Evolutionary conservation across 2,329 filamentous ascomycete genomes (phyloP).

Genomic region (Hypoxylon sp.): DNA sequence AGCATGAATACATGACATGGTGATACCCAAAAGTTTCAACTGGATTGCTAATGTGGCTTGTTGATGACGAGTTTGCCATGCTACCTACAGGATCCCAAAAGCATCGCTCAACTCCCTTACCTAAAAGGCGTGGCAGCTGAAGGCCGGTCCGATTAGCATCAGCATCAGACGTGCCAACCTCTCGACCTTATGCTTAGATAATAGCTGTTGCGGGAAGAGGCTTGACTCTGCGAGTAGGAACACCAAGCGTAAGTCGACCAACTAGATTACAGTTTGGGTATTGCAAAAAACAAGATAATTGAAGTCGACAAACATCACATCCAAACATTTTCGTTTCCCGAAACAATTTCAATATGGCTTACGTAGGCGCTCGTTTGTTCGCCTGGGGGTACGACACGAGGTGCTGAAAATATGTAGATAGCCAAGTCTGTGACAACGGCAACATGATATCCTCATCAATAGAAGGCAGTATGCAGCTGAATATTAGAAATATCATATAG

Average conservation of each 20-base stretch:
- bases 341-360: constrained; percentile 46
- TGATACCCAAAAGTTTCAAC: constrained; percentile 36
- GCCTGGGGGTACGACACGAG: constrained; percentile 28
- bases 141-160: constrained; percentile 44
- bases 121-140: constrained; percentile 39
- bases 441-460: constrained; percentile 21
- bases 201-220: not conserved
- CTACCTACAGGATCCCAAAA: constrained; percentile 17
- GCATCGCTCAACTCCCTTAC: constrained; percentile 28
- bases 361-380: constrained; percentile 42
- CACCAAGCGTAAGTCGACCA: constrained; percentile 43
- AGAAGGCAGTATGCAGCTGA: constrained; percentile 31
- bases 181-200: constrained; percentile 8
- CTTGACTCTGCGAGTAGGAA: constrained; percentile 8
- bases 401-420: constrained; percentile 17
- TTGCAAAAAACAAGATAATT: constrained; percentile 40
- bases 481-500: constrained; percentile 11
- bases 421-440: constrained; percentile 21
- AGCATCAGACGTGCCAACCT: constrained; percentile 18
- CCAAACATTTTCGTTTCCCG: constrained; percentile 44
- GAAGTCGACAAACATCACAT: constrained; percentile 38
- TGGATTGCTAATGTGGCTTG: constrained; percentile 34
- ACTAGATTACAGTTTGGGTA: constrained; percentile 39
- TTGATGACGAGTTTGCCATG: constrained; percentile 36
- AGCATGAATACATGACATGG: constrained; percentile 36